phyloP scores from a whole-genome alignment of 2,329 filamentous ascomycete genomes.

The Catunica adiposa region DNA sequence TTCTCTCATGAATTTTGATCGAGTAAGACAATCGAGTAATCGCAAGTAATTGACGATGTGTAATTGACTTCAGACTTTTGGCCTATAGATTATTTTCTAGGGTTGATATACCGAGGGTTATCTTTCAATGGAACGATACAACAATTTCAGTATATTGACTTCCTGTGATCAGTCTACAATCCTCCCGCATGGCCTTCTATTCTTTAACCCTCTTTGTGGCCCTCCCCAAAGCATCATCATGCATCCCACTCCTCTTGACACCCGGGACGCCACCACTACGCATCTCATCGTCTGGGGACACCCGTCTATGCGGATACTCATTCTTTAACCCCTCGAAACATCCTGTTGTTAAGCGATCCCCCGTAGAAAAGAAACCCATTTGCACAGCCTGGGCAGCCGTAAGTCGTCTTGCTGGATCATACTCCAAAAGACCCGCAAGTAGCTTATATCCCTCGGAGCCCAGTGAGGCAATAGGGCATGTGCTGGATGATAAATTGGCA shows the following conservation, averaged over 20 bases:
- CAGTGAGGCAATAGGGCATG: constrained; percentile 37
- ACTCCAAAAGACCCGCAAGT: constrained; percentile 69
- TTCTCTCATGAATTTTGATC: background rate
- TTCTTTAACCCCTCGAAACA: constrained; percentile 82
- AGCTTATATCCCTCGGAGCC: constrained; percentile 68
- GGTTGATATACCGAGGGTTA: background rate
- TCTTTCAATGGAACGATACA: too few species aligned
- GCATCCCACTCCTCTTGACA: constrained; percentile 73
- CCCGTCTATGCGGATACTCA: constrained; percentile 77
- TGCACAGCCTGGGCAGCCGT: constrained; percentile 79
- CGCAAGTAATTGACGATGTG: background rate
- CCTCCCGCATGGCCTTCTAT: background rate
- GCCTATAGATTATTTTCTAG: background rate
- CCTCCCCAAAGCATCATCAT: constrained; percentile 58
- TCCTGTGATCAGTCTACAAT: background rate
- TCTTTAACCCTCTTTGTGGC: constrained; percentile 49
- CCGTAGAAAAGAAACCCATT: constrained; percentile 72
- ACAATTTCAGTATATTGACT: too few species aligned
- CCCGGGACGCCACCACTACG: constrained; percentile 76
- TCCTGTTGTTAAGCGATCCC: constrained; percentile 57
- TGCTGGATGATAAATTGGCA: constrained; percentile 25
- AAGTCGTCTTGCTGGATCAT: constrained; percentile 76
- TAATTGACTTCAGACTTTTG: background rate
- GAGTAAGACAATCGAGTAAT: constrained; percentile 5
- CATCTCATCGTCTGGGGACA: constrained; percentile 91